Evolutionary conservation across 2,329 filamentous ascomycete species (phyloP).

Genomic region (Fusarium devonianum): DNA sequence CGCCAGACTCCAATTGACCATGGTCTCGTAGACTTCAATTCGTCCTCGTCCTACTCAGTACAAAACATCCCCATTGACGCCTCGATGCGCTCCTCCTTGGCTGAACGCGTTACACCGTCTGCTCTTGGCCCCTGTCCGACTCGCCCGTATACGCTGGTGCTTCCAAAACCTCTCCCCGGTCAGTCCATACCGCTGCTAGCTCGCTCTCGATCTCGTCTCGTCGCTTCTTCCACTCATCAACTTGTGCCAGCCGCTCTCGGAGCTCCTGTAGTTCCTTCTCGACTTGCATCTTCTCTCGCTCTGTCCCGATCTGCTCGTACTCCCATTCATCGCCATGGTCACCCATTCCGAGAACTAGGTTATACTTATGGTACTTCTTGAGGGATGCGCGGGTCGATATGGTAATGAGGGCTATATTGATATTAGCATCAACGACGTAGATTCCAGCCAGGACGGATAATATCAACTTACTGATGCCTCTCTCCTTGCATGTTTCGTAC

Average conservation of each 20-base stretch:
- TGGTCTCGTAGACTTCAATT: constrained; percentile 12
- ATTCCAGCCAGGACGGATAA: neutral
- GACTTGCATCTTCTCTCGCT: constrained; percentile 89
- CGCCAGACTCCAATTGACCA: constrained; percentile 5
- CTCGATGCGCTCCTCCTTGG: constrained; percentile 14
- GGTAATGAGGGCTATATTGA: constrained; percentile 78
- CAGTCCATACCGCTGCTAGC: constrained; percentile 70
- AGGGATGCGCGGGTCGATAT: constrained; percentile 93
- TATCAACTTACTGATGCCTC: constrained; percentile 80
- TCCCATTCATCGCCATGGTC: constrained; percentile 87
- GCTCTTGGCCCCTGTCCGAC: constrained; percentile 20
- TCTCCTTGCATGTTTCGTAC: constrained; percentile 92
- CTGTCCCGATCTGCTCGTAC: constrained; percentile 91
- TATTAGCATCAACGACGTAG: constrained; percentile 27
- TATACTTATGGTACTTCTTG: constrained; percentile 95
- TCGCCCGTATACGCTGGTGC: constrained; percentile 54
- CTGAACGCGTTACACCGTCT: constrained; percentile 3
- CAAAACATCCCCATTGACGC: constrained; percentile 9
- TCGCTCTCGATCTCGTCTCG: constrained; percentile 84
- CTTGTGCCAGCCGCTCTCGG: constrained; percentile 78
- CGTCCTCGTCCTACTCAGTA: constrained; percentile 6
- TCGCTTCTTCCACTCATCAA: constrained; percentile 83
- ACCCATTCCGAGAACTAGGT: constrained; percentile 83
- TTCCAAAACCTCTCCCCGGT: constrained; percentile 56
- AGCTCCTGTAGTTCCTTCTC: constrained; percentile 90